Base-by-base conservation (phyloP, 495 filamentous ascomycete genomes). In the Penicillium manginii region DNA sequence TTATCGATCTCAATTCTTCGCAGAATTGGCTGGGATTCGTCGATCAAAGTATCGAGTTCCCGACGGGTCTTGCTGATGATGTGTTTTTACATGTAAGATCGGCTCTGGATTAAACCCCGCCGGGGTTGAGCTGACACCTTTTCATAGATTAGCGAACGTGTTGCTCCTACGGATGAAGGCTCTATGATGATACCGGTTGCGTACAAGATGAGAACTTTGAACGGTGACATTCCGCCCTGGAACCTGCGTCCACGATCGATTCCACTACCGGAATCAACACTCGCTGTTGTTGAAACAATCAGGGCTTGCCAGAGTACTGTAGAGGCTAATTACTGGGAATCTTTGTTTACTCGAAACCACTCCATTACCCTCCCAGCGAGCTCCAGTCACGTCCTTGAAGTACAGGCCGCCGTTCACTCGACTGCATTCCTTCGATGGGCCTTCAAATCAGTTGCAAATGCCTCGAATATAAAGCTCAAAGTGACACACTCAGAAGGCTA, bases 401-500 rank as follows among this genome's bases (percentile, higher is more conserved):
- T 77, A 10, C 67, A 75, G 32, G 72, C 74, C 3, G 63, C 70
- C 33, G 60, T 61, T 1, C 74, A 77, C 54, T 74, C 73, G 12
- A 77, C 74, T 3, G 74, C 73, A 4, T 75, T 77, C 17, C 54
- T 75, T 2, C 50, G 51, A 55, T 77, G 69, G 67, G 53, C 52
- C 1, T 75, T 77, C 58, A 63, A 63, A 17, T 60, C 63, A 1
- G 32, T 29, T 1, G 15, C 22, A 11, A 45, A 52, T 0, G 37
- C 50, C 45, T 67, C 71, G 9, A 40, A 69, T 4, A 52, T 74
- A 15, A 60, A 46, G 12, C 53, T 77, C 11, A 66, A 64, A 47
- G 61, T 73, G 19, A 77, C 73, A 6, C 73, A 77, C 47, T 73
- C 71, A 7, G 74, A 77, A 55, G 73, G 73, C 37, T 77, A 77